Evolutionary conservation across 1,284 basidiomycete genomes (phyloP), one percentile per base, ranked within the genome.

Genomic region (Cystobasidium sp.): DNA sequence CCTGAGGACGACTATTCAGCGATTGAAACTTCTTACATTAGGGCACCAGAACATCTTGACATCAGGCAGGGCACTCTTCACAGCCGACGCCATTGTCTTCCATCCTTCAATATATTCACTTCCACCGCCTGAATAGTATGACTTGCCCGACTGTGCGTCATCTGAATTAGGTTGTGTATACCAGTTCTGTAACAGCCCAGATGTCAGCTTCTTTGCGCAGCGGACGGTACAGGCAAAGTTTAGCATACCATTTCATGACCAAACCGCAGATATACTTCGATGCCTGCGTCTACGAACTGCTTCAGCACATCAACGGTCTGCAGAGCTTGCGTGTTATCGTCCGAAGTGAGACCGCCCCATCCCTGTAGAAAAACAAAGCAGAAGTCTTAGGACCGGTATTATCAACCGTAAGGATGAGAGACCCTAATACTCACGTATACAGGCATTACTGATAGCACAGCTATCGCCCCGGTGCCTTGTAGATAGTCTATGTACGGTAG

Each of bases 201-300:
- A 37, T 1, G 9, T 16, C 10, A 22, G 62, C 14, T 16, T 37
- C 10, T 16, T 5, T 37, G 14, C 39, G 9, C 24, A 61, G 24
- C 16, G 20, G 14, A 14, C 14, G 24, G 24, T 10, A 41, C 41
- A 39, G 9, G 1, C 14, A 10, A 3, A 31, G 9, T 41, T 8
- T n/a, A n/a, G 22, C 62, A 31, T 37, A 65, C 62, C 62, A 79
- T 75, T 65, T 68, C 56, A 39, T 46, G 68, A 6, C 53, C 68
- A 20, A 83, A 83, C 14, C 82, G 80, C 20, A 83, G 76, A 65
- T 82, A 80, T 47, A 83, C 82, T 53, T 82, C 80, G 52, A 83
- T 78, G 24, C 82, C 82, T 6, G 79, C 75, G 71, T 83, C 82
- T 61, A 80, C 82, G 75, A 82, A 83, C 64, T 80, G 71, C 77